Evolutionary conservation across 2,329 filamentous ascomycete genomes (phyloP).

Genomic region (Aspergillus thermomutatus): DNA sequence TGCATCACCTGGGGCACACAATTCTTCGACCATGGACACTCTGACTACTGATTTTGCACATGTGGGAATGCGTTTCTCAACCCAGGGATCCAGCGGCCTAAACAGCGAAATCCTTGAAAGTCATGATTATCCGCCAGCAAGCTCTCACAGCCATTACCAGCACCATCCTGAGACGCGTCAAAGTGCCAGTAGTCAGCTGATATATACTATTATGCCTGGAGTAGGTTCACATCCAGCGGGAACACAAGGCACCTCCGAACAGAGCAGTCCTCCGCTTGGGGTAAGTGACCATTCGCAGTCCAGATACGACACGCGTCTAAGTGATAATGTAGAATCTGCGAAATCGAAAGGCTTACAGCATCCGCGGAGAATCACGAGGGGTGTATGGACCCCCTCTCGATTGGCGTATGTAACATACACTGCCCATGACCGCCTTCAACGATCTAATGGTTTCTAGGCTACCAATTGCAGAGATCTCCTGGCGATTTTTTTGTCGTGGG

Average conservation of each 20-base stretch:
- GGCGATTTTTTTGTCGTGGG: neutral
- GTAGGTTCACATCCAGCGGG: neutral
- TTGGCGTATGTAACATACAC: slow-evolving; percentile 7
- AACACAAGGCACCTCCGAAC: neutral
- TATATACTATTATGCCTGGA: neutral
- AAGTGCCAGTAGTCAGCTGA: neutral
- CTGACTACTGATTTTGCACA: neutral
- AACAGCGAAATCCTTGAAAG: neutral
- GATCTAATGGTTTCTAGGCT: neutral
- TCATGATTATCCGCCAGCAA: neutral
- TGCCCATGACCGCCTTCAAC: neutral
- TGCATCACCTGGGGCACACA: too few species aligned
- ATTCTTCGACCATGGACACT: too few species aligned
- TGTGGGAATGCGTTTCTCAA: neutral
- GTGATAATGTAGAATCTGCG: neutral
- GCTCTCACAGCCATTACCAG: neutral
- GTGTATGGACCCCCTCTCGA: neutral
- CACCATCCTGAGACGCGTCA: neutral
- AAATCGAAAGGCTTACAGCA: neutral
- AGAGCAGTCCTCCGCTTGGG: neutral
- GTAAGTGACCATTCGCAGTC: neutral
- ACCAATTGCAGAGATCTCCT: neutral
- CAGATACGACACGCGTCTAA: neutral
- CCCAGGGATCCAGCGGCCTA: neutral
- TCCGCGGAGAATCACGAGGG: neutral